Base-by-base conservation (phyloP, 2,329 filamentous ascomycete genomes). In the Colletotrichum tropicale region DNA sequence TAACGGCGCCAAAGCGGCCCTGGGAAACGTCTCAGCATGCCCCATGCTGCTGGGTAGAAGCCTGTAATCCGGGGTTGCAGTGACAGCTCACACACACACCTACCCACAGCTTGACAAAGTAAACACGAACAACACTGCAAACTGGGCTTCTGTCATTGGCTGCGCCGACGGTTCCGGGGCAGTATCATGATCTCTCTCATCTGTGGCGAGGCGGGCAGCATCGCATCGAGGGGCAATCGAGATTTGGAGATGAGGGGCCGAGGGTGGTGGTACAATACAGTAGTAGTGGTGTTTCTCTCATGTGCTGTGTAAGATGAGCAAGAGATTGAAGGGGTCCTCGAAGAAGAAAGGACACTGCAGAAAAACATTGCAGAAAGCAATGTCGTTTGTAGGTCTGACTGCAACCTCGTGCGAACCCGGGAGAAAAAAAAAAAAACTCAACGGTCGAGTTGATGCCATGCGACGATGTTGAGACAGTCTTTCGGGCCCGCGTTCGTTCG, bases 21-120 rank as follows among this genome's bases (percentile, higher is more conserved):
- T 36, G 52, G 43, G 28, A 56, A 55, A 60, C 64, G 58, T 74
- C 74, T 73, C 74, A 75, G 74, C 24, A 36, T 62, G 56, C 70
- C 70, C 68, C 56, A 18, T 34, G 48, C 52, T 69, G 43, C 70
- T 74, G 58, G 74, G 70, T 21, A 61, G 56, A 48, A 38, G 74
- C 74, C 58, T 75, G 74, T 21, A 73, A 60, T 34, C 58, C 26
- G 58, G 65, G 56, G 43, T 52, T 58, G 48, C 58, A 52, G 64
- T 65, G 48, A 76, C 73, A 71, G 68, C 67, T 71, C 71, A 74
- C 52, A 21, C 58, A 36, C 61, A 71, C 71, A 71, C 36, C 16
- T 48, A 36, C 18, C 64, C 26, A 65, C 64, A 66, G 21, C 52
- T 58, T 38, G 30, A 55, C 66, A 16, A 28, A 48, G 64, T 66